A percentile compares a stretch with the other conserved stretches of the same genome.
These are phyloP conservation scores for Schrenkiella parvula DNA, from an alignment of 345 rosid genomes.

Conservation along the genomic window DNA sequence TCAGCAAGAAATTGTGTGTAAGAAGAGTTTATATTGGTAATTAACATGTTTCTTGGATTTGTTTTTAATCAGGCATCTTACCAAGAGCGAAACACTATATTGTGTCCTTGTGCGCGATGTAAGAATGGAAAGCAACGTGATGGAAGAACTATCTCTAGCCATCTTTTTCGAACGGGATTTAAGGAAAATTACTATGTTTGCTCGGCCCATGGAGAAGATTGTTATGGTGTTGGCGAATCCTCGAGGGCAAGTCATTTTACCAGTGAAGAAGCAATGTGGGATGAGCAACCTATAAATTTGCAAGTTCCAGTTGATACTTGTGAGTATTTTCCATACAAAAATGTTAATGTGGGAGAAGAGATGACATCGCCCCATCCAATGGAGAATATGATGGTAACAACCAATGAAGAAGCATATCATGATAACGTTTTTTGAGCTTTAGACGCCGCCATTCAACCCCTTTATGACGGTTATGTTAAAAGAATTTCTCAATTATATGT, in stretches of 20 bases:
- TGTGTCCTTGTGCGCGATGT: neutral
- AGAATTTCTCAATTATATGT: neutral
- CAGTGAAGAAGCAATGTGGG: neutral
- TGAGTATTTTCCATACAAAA: neutral
- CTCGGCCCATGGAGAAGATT: neutral
- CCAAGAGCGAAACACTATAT: neutral
- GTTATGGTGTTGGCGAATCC: neutral
- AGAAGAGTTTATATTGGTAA: too few relatives aligned
- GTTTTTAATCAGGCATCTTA: neutral
- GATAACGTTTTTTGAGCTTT: neutral
- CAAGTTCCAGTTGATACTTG: neutral
- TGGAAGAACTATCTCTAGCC: neutral
- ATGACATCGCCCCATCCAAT: too few relatives aligned
- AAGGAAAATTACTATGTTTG: neutral
- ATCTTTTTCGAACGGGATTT: neutral
- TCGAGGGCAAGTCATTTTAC: too few relatives aligned
- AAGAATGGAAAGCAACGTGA: neutral
- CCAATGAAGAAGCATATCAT: neutral
- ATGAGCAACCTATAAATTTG: too few relatives aligned
- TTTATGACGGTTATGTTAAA: neutral
- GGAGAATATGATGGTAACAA: neutral
- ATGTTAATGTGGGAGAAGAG: neutral
- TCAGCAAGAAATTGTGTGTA: too few relatives aligned
- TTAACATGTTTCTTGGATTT: neutral
- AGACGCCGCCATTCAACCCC: neutral